Evolutionary conservation across 805 yeast species (phyloP), one percentile per base, ranked within the genome.

Genomic region (Nematodospora valgi): DNA sequence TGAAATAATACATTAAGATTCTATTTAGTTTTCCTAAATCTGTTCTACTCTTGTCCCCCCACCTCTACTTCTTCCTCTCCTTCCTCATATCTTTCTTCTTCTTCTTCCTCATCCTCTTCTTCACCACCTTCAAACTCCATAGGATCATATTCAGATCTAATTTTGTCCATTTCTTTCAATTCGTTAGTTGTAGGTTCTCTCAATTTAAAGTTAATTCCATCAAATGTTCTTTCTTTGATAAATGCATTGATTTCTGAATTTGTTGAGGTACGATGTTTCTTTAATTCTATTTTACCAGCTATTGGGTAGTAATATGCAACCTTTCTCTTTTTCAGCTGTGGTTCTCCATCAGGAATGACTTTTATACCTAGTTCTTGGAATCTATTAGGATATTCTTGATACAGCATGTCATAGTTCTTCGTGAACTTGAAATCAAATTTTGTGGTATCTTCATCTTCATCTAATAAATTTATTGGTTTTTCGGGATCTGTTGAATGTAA

Each of bases 401-500:
- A 64, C 40, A 73, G 76, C 71, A 87, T 76, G 49, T 88, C 95
- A 54, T 82, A 87, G 56, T 89, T 95, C 59, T 87, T 81, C 30
- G 71, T 59, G 51, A 84, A 85, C 30, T 70, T 68, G 54, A 76
- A 86, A 37, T 72, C 66, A 58, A 66, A 83, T 2, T 70, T 62
- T 33, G 59, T 62, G 20, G 54, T 52, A 5, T 62, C 59, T 7
- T 56, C 56, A 31, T 76, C 77, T 39, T 74, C 80, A 31, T 67
- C 68, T 28, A 64, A 56, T 34, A 60, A 47, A 37, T 54, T 56
- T 23, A 52, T 58, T 2, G 70, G 71, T 58, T 46, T 73, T 65
- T 49, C 73, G 48, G 49, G 70, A 52, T 42, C 68, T 36, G 53
- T 77, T 2, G 70, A 62, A 23, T 60, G 56, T 38, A 67, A 54